phyloP scores from a whole-genome alignment of 2,329 filamentous ascomycete species.

The Cladophialophora exuberans region DNA sequence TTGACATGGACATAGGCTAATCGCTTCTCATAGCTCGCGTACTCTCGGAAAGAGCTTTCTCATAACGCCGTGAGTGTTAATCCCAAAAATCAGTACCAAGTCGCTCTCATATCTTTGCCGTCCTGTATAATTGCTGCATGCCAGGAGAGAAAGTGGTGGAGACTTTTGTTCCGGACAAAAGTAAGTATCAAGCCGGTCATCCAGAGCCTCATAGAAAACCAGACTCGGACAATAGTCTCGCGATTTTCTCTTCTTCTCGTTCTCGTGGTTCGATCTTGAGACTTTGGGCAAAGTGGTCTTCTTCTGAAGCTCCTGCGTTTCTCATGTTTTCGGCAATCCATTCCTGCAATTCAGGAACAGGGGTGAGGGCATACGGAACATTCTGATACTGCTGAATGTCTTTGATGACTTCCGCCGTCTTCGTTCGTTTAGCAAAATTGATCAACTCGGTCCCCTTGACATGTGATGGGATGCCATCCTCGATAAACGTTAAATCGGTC shows the following conservation, averaged over 20 bases:
- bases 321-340: constrained; percentile 98
- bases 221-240: constrained; percentile 64
- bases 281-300: constrained; percentile 99
- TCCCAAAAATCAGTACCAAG: too few relatives aligned
- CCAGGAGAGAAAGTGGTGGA: too few relatives aligned
- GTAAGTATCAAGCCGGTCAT: neutral
- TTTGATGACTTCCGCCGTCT: constrained; percentile 96
- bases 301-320: constrained; percentile 82
- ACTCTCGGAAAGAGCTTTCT: too few relatives aligned
- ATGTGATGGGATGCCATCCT: constrained; percentile 94
- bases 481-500: constrained; percentile 96
- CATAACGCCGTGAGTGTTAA: neutral
- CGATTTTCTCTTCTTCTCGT: constrained; percentile 98
- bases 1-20: constrained; percentile 6
- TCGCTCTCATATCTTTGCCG: neutral
- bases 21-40: constrained; percentile 5
- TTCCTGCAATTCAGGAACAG: constrained; percentile 89
- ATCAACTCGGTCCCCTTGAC: constrained; percentile 96
- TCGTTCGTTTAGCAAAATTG: constrained; percentile 97
- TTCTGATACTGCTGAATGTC: constrained; percentile 99
- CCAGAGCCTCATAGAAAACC: constrained; percentile 47
- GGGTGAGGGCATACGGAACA: constrained; percentile 88
- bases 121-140: too few relatives aligned
- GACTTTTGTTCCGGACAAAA: constrained; percentile 20
- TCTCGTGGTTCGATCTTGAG: constrained; percentile 91